Evolutionary conservation across 352 stramenopile species (phyloP).

Genomic region (Phytopythium ostracodes): DNA sequence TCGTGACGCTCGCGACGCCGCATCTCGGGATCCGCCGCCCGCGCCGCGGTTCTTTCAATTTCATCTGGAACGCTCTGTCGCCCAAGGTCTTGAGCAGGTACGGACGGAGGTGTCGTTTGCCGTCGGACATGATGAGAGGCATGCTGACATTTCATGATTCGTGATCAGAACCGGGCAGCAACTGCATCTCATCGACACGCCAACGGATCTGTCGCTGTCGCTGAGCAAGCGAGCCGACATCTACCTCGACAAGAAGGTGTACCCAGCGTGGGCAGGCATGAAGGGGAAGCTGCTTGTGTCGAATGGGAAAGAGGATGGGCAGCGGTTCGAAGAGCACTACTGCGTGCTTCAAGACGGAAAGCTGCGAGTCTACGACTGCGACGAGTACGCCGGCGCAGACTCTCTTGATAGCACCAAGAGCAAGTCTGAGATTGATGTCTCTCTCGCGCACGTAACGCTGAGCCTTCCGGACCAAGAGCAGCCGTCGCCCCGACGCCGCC

Average conservation of each 20-base stretch:
- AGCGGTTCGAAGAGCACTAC: slow-evolving; percentile 30
- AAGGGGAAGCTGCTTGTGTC: slow-evolving; percentile 28
- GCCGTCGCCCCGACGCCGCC: neutral
- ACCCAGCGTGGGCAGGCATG: slow-evolving; percentile 23
- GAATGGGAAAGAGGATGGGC: slow-evolving; percentile 1
- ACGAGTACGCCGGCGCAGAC: slow-evolving; percentile 8
- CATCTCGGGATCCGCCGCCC: slow-evolving; percentile 71
- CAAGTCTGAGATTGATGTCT: slow-evolving; percentile 37
- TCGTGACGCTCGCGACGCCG: slow-evolving; percentile 74
- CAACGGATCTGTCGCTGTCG: slow-evolving; percentile 37
- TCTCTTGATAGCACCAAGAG: slow-evolving; percentile 1
- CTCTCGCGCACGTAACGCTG: slow-evolving; percentile 27
- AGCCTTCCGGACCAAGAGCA: slow-evolving; percentile 24
- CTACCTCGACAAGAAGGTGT: slow-evolving; percentile 20
- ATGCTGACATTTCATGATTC: too few relatives aligned
- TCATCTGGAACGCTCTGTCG: slow-evolving; percentile 58
- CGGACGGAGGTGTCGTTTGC: neutral
- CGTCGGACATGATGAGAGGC: neutral
- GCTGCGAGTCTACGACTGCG: slow-evolving; percentile 27
- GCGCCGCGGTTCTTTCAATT: slow-evolving; percentile 51
- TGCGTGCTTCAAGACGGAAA: slow-evolving; percentile 29
- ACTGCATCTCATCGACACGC: slow-evolving; percentile 49
- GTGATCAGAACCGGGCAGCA: slow-evolving; percentile 48
- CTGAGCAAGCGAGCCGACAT: slow-evolving; percentile 26
- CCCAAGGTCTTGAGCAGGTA: slow-evolving; percentile 68